These are phyloP conservation scores for Laburnicola sp. DNA, from an alignment of 2,329 filamentous ascomycete genomes.

Conservation along the genomic window DNA sequence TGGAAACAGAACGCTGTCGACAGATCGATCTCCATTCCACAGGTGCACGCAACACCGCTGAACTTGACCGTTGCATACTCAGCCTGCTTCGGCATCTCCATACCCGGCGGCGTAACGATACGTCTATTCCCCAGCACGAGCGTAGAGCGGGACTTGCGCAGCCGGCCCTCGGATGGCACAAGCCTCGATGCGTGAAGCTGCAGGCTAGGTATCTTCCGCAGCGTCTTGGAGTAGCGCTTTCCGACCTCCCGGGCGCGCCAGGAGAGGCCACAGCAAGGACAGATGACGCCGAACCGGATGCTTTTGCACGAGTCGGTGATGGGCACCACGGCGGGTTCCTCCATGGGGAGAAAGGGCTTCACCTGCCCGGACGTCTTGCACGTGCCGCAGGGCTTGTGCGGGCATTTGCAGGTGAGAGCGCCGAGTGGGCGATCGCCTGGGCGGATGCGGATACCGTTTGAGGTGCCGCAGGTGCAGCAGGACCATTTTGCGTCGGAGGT, in stretches of 20 bases:
- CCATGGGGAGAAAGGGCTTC: conserved; percentile 28
- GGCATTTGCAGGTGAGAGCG: conserved; percentile 26
- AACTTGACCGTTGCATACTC: conserved; percentile 24
- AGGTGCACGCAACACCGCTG: conserved; percentile 25
- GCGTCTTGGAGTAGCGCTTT: conserved; percentile 11
- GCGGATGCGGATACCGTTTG: neutral
- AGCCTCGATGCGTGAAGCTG: conserved; percentile 9
- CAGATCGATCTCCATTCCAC: conserved; percentile 19
- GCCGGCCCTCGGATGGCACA: neutral
- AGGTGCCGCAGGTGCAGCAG: conserved; percentile 13
- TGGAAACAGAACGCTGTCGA: conserved; percentile 27
- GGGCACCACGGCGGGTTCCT: conserved; percentile 27
- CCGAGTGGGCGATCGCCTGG: conserved; percentile 22
- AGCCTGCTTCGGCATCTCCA: conserved; percentile 18
- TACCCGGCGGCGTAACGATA: conserved; percentile 1
- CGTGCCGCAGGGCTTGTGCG: conserved; percentile 28
- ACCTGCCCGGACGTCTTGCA: conserved; percentile 26
- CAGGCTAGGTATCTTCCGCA: conserved; percentile 20
- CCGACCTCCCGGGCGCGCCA: conserved; percentile 23
- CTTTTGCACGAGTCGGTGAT: conserved; percentile 11
- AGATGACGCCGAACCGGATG: conserved; percentile 31
- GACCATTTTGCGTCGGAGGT: conserved; percentile 4
- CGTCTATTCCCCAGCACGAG: conserved; percentile 5
- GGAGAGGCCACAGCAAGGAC: conserved; percentile 27
- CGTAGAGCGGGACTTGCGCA: conserved; percentile 21